Conservation (phyloP, 495 filamentous ascomycete genomes). For the Durotheca rogersii region DNA sequence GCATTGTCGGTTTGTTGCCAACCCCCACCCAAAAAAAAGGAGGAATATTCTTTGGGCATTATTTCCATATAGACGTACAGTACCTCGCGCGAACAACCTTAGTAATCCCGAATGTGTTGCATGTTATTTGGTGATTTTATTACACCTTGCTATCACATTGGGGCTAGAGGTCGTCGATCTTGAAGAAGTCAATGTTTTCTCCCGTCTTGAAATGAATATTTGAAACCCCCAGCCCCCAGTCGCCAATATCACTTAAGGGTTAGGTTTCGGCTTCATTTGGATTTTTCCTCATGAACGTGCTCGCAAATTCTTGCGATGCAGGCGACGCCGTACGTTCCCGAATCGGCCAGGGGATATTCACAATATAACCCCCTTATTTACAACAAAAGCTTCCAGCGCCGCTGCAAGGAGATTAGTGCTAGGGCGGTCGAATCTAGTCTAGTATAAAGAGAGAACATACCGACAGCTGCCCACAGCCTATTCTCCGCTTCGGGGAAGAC, state of each 20-base stretch:
- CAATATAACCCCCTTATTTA: conserved; percentile 73
- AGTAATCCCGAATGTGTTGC: conserved; percentile 4
- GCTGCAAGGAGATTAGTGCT: conserved; percentile 46
- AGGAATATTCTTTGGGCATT: conserved; percentile 14
- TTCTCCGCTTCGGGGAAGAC: conserved; percentile 96
- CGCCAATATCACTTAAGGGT: no score
- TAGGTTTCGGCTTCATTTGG: no score
- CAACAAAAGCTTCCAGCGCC: conserved; percentile 83
- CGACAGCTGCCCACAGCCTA: conserved; percentile 82
- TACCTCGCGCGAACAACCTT: conserved; percentile 21
- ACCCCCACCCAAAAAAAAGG: conserved; percentile 24
- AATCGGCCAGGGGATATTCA: conserved; percentile 13
- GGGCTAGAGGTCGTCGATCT: no score
- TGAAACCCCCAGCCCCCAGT: no score
- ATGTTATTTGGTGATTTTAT: no score
- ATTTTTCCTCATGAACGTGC: no score
- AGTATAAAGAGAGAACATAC: conserved; percentile 41
- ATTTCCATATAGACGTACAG: conserved; percentile 17
- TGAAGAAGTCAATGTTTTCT: no score
- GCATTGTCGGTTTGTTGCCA: conserved; percentile 24
- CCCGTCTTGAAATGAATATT: no score
- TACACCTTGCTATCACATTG: not conserved
- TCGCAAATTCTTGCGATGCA: not conserved
- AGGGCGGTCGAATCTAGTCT: not conserved
- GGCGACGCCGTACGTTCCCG: not conserved